Percentiles rank a stretch among this genome's conserved stretches.
These are phyloP conservation scores for Phycomyces blakesleeanus DNA, from an alignment of 192 early-diverging fungal genomes.

Conservation along the genomic window DNA sequence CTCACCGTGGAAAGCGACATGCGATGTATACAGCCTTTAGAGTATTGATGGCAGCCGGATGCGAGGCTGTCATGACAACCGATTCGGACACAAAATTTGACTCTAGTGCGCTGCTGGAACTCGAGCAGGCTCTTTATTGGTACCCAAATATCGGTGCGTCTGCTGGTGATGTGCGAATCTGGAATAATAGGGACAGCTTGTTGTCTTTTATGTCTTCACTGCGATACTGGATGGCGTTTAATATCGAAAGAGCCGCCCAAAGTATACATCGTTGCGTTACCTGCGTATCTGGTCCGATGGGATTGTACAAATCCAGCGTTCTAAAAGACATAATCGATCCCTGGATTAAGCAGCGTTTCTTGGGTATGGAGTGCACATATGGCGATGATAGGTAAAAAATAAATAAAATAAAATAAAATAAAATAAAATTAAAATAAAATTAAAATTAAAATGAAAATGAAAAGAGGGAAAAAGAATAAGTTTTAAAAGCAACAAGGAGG, in stretches of 20 bases:
- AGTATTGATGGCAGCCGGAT: conserved; percentile 35
- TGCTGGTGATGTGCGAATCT: conserved; percentile 51
- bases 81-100: conserved; percentile 63
- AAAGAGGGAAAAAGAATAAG: no score
- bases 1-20: conserved; percentile 48
- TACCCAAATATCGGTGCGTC: conserved; percentile 51
- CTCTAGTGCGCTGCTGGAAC: conserved; percentile 40
- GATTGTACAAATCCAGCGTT: conserved; percentile 51
- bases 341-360: conserved; percentile 53
- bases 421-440: no score
- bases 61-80: conserved; percentile 55
- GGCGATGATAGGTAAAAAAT: conserved; percentile 49
- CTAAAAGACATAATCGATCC: conserved; percentile 48
- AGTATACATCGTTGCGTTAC: conserved; percentile 55
- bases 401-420: no score
- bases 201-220: conserved; percentile 59
- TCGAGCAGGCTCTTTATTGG: conserved; percentile 48
- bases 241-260: conserved; percentile 61
- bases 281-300: conserved; percentile 62
- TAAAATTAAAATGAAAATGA: no score
- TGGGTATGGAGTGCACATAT: conserved; percentile 60
- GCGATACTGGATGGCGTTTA: conserved; percentile 64
- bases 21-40: conserved; percentile 56
- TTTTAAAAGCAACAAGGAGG: no score
- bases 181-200: conserved; percentile 44